Evolutionary conservation across 257 asterid species (phyloP), one percentile per base, ranked within the genome.

Genomic region (Nicotiana benthamiana): DNA sequence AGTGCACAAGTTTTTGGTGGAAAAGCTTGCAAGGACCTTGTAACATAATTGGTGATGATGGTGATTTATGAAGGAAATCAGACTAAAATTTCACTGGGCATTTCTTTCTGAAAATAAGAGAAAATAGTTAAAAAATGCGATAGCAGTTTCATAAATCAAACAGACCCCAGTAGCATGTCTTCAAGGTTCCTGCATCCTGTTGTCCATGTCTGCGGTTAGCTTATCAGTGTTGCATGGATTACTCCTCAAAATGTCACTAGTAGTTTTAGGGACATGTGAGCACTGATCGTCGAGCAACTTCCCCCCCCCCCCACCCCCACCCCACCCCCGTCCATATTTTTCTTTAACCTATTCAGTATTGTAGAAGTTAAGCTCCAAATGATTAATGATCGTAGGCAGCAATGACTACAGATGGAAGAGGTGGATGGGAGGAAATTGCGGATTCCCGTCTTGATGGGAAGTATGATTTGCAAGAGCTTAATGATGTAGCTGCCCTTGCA

Each of bases 391-490:
- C 62, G 70, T 64, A 95, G 99, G 99, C 98, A n/a, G 97, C 99
- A 76, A 93, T 95, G 99, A 91, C 90, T 84, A 87, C 89, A 1
- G 98, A 93, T 54, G 99, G 88, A 48, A 92, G 91, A 82, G 97
- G 75, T 17, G 98, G 98, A 68, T 95, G 99, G 99, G 99, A 93
- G 80, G 99, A 95, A 85, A 87, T 95, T 32, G 92, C 80, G 5
- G 98, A 95, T 80, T 94, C 97, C 63, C 93, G 92, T 70, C 95
- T 95, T 11, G 90, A 93, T 56, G 97, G 97, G 80, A 95, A 88
- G 77, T 90, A 90, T 34, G 89, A 88, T 24, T 61, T 85, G 22
- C 88, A 84, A 85, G 97, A 95, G 83, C 90, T 95, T 60, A 88
- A 90, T 15, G 94, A 91, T 27, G 89, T 93, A 28, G 91, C 99